Base-by-base conservation (phyloP, 1,139 yeast genomes). In the Blastobotrys persicus region DNA sequence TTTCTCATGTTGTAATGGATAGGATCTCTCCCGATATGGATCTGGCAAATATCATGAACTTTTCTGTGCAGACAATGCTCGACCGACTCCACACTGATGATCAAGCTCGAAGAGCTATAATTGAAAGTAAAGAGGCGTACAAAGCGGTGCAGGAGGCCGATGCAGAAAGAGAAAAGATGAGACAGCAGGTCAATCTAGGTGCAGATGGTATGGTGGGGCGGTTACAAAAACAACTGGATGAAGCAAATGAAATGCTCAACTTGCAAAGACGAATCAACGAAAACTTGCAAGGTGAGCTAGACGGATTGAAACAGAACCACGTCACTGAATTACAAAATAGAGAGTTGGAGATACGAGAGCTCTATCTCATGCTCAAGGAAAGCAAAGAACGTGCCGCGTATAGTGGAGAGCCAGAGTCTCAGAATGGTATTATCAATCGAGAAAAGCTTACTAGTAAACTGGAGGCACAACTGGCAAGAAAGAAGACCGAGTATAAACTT, bases 1-100 rank as follows among this genome's bases (percentile, higher is more conserved):
- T 89, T 20, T 85, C 92, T 28, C 88, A 88, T 62, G 82, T 92
- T 6, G 81, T 92, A 2, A 76, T 83, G 77, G 74, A 71, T 51
- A 63, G 71, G 18, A 60, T 70, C 23, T 63, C 67, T 13, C 83
- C 85, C 18, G 74, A 79, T 13, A 67, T 71, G 7, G 85, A 85
- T 57, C 83, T 84, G 54, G 88, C 85, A 39, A 77, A 91, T 6
- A 87, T 89, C 4, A 77, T 89, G 60, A 88, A 87, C 46, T 81
- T 88, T 57, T 91, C 96, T 0, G 86, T 92, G 37, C 94, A 88
- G 61, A 75, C 85, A 54, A 74, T 92, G 49, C 77, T 81, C 54
- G 81, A 88, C 47, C 78, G 89, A n/a, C 77, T 91, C 66, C 84
- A 84, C 58, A 88, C 96, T 0, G 98, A 92, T 67, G 96, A 89